Percentiles rank a stretch among this genome's conserved stretches.
Conservation (phyloP, 371 early-diverging fungal species). For the Mortierella sp. region DNA sequence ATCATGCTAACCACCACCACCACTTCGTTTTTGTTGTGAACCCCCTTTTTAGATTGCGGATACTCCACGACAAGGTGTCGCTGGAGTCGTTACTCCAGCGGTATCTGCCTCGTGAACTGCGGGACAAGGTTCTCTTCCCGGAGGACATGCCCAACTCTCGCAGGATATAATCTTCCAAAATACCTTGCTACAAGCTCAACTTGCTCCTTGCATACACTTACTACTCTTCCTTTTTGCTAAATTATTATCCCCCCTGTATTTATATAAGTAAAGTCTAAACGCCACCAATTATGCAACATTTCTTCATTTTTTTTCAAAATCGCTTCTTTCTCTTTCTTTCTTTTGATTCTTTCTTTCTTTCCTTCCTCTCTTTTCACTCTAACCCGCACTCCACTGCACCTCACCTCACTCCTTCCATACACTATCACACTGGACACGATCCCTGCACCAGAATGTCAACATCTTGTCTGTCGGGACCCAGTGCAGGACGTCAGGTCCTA, state of each 20-base stretch:
- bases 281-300: not conserved
- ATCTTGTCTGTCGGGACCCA: not conserved
- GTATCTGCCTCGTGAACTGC: constrained; percentile 48
- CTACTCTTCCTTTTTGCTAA: not conserved
- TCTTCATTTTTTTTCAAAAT: not conserved
- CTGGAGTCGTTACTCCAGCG: constrained; percentile 50
- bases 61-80: constrained; percentile 42
- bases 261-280: not conserved
- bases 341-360: not conserved
- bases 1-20: not conserved
- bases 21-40: not conserved
- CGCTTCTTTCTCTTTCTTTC: not conserved
- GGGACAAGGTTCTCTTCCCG: constrained; percentile 51
- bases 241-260: not conserved
- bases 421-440: not conserved
- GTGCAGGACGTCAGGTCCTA: not conserved
- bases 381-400: too few relatives aligned
- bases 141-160: constrained; percentile 35
- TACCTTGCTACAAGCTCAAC: not conserved
- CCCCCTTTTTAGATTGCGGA: constrained; percentile 21
- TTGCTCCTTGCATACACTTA: not conserved
- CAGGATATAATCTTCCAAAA: constrained; percentile 11
- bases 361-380: not conserved
- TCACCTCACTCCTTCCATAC: too few relatives aligned
- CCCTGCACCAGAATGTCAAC: not conserved